Evolutionary conservation across 2,329 filamentous ascomycete genomes (phyloP).

Genomic region (Macrophomina tecta): DNA sequence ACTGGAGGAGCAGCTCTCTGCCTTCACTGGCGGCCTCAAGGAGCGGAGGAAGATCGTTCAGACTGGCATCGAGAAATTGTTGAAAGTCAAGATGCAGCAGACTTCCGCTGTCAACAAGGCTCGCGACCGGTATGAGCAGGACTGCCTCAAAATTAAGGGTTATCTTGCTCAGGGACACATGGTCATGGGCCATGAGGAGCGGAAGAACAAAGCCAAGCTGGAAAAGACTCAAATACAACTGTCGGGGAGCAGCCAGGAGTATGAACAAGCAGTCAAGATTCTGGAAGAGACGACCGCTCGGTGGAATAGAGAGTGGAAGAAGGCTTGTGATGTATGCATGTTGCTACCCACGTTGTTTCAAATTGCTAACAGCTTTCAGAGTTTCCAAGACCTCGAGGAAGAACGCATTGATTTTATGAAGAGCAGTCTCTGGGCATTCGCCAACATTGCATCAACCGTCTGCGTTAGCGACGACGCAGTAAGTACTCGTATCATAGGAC

Average conservation of each 20-base stretch:
- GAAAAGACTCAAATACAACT: slow-evolving; percentile 98
- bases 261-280: slow-evolving; percentile 89
- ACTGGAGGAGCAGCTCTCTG: slow-evolving; percentile 88
- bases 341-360: slow-evolving; percentile 22
- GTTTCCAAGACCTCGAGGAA: slow-evolving; percentile 98
- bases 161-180: slow-evolving; percentile 98
- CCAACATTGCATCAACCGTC: slow-evolving; percentile 95
- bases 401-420: slow-evolving; percentile 97
- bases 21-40: slow-evolving; percentile 94
- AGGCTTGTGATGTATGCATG: slow-evolving; percentile 73
- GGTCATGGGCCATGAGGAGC: slow-evolving; percentile 99
- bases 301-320: slow-evolving; percentile 99
- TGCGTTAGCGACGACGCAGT: slow-evolving; percentile 93
- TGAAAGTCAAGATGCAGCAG: slow-evolving; percentile 93
- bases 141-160: slow-evolving; percentile 97
- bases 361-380: slow-evolving; percentile 56
- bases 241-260: slow-evolving; percentile 88
- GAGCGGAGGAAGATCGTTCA: slow-evolving; percentile 97
- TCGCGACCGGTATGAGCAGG: slow-evolving; percentile 93
- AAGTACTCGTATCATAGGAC: slow-evolving; percentile 8
- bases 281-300: slow-evolving; percentile 92
- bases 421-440: slow-evolving; percentile 96
- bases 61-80: slow-evolving; percentile 87
- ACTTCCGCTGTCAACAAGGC: slow-evolving; percentile 92
- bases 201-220: slow-evolving; percentile 97